Evolutionary conservation across 768 basidiomycete genomes (phyloP).

Genomic region (Mrakia blollopis): DNA sequence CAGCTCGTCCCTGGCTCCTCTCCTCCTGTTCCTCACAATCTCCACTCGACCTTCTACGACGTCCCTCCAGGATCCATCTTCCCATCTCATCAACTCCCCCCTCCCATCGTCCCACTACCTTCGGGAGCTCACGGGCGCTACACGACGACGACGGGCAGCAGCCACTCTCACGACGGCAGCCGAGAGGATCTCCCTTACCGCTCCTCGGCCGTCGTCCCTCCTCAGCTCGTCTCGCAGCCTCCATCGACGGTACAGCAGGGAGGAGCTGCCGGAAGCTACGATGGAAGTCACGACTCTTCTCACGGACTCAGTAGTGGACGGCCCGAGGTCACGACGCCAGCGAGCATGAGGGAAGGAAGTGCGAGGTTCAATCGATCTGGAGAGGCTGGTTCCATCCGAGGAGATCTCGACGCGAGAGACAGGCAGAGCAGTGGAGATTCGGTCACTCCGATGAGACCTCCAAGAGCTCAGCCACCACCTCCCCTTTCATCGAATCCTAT

Average conservation of each 20-base stretch:
- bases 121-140: not conserved
- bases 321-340: constrained; percentile 1
- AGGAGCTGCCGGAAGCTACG: not conserved
- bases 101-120: not conserved
- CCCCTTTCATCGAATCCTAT: not conserved
- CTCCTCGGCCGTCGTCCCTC: not conserved
- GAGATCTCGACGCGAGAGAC: not conserved
- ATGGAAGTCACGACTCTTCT: constrained; percentile 6
- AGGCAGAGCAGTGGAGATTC: constrained; percentile 9
- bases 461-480: constrained; percentile 6
- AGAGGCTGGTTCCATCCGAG: not conserved
- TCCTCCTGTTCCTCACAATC: not conserved
- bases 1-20: constrained; percentile 5
- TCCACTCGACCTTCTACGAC: not conserved
- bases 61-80: not conserved
- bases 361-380: not conserved
- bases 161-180: constrained; percentile 1
- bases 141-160: not conserved
- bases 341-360: not conserved
- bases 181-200: not conserved
- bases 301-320: not conserved
- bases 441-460: not conserved
- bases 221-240: not conserved
- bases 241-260: not conserved
- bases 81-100: not conserved